phyloP scores from a whole-genome alignment of 148 eudicot genomes.

The Amaranthus cruentus region DNA sequence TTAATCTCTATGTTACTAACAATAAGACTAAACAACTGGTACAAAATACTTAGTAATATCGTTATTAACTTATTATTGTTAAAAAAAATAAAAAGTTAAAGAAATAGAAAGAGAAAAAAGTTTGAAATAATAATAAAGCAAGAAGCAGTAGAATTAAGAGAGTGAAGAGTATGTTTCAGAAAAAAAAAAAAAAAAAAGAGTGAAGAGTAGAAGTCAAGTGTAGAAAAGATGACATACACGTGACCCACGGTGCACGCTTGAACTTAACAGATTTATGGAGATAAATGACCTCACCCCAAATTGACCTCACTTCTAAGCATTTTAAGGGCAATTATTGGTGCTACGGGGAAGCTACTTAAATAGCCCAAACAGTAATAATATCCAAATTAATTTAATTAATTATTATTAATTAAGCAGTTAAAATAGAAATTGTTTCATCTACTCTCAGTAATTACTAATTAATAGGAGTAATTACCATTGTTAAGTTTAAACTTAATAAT shows the following conservation, averaged over 20 bases:
- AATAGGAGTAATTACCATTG: too few relatives aligned
- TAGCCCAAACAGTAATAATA: too few relatives aligned
- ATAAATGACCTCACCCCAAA: neutral
- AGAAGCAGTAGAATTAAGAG: neutral
- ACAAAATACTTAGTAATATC: neutral
- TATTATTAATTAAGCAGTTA: too few relatives aligned
- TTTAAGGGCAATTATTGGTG: neutral
- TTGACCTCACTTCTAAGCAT: neutral
- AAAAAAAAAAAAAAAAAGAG: neutral
- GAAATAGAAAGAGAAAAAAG: neutral
- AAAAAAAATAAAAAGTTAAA: neutral
- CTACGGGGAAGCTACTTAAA: too few relatives aligned
- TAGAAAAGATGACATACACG: neutral
- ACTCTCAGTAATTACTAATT: too few relatives aligned
- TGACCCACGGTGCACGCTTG: slow-evolving; percentile 1
- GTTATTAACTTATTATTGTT: neutral
- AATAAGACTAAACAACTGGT: neutral
- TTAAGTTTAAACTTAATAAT: too few relatives aligned
- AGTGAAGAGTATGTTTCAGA: neutral
- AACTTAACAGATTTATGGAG: neutral
- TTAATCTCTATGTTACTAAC: too few relatives aligned
- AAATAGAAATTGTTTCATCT: too few relatives aligned
- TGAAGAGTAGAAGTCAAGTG: neutral
- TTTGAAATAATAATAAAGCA: neutral
- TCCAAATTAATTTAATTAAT: too few relatives aligned